A percentile compares a stretch with the other conserved stretches of the same genome.
Conservation (phyloP, 2,329 filamentous ascomycete species). For the Botrytis elliptica region DNA sequence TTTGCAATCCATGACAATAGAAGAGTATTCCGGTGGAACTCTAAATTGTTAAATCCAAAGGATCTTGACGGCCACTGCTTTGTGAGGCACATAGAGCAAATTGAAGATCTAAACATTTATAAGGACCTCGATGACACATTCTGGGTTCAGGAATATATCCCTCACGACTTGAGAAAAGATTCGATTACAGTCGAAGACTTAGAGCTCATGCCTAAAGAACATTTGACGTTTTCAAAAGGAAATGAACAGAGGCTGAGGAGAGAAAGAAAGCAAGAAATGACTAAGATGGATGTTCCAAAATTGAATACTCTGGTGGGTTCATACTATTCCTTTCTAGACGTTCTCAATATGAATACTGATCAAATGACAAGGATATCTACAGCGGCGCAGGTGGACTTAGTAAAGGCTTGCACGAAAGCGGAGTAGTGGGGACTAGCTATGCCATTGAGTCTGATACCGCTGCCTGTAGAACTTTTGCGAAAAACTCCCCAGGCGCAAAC, state of each 20-base stretch:
- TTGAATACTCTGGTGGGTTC: background rate
- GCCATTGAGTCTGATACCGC: conserved; percentile 20
- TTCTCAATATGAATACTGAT: background rate
- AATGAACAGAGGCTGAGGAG: background rate
- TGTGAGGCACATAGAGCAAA: conserved; percentile 23
- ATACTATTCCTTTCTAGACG: too few species aligned
- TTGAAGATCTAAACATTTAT: conserved; percentile 25
- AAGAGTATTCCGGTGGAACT: conserved; percentile 7
- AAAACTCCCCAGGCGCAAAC: conserved; percentile 1
- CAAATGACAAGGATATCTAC: conserved; percentile 6
- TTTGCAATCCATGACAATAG: conserved; percentile 23
- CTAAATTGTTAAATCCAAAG: background rate
- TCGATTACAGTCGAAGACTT: background rate
- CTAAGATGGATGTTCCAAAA: conserved; percentile 1
- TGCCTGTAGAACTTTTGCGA: conserved; percentile 1
- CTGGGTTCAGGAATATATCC: conserved; percentile 24
- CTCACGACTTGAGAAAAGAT: background rate
- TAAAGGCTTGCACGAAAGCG: conserved; percentile 21
- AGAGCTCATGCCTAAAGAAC: background rate
- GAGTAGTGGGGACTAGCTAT: conserved; percentile 5
- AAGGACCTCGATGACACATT: conserved; percentile 29
- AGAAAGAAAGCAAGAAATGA: conserved; percentile 2
- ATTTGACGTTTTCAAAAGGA: background rate
- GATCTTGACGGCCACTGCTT: conserved; percentile 28
- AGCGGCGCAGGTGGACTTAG: conserved; percentile 22